Conservation (phyloP, 331 rosid genomes). For the Cydonia oblonga region DNA sequence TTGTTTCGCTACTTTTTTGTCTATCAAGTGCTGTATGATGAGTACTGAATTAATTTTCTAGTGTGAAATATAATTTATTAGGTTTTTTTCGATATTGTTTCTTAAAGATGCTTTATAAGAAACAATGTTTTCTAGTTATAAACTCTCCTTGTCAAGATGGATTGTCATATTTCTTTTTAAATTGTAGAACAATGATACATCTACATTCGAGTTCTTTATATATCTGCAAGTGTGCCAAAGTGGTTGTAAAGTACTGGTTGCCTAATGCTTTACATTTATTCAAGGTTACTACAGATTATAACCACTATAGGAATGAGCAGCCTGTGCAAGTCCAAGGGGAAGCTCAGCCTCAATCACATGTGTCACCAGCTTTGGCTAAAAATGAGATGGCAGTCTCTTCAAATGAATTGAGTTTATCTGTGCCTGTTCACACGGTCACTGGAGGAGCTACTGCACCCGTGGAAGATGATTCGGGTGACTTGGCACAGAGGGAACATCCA, state of each 20-base stretch:
- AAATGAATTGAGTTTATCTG: slow-evolving; percentile 44
- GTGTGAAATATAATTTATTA: slow-evolving; percentile 7
- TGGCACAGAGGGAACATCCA: slow-evolving; percentile 40
- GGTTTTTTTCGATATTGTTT: not conserved
- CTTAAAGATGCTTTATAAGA: not conserved
- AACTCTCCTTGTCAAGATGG: not conserved
- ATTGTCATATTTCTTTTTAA: not conserved
- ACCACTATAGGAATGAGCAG: slow-evolving; percentile 32
- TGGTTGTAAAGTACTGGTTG: not conserved
- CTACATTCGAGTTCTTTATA: not conserved
- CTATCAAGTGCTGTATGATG: not conserved
- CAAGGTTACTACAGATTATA: slow-evolving; percentile 69
- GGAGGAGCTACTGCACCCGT: slow-evolving; percentile 36
- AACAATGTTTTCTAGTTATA: not conserved
- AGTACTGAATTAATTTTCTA: slow-evolving; percentile 1
- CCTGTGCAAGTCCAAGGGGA: slow-evolving; percentile 40
- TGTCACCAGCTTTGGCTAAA: slow-evolving; percentile 43
- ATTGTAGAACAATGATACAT: not conserved
- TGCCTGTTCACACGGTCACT: slow-evolving; percentile 40
- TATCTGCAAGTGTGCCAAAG: not conserved
- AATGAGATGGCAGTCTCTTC: slow-evolving; percentile 48
- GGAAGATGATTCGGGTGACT: slow-evolving; percentile 52
- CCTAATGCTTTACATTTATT: slow-evolving; percentile 38
- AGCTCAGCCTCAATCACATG: slow-evolving; percentile 38
- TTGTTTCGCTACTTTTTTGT: slow-evolving; percentile 1